Percentiles rank a stretch among this genome's conserved stretches.
phyloP scores from a whole-genome alignment of 2,329 filamentous ascomycete species.

The Diaporthe nobilis region DNA sequence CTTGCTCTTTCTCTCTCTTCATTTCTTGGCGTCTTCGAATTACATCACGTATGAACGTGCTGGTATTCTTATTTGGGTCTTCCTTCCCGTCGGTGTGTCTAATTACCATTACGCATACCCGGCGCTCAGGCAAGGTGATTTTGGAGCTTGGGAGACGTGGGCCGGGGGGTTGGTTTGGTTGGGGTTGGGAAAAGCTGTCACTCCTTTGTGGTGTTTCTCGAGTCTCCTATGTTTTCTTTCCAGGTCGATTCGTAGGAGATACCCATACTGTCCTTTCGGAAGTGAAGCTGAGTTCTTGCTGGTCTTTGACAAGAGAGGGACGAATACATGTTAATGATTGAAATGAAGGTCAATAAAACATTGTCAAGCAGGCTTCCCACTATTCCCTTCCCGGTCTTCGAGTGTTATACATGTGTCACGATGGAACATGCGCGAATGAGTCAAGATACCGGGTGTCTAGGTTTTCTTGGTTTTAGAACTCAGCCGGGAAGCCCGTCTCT shows the following conservation, averaged over 20 bases:
- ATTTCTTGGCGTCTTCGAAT: background rate
- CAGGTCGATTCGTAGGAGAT: conserved; percentile 29
- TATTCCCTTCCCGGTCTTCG: background rate
- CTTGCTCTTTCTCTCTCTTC: background rate
- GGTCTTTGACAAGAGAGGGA: background rate
- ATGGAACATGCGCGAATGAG: background rate
- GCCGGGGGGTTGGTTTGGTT: background rate
- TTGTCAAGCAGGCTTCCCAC: background rate
- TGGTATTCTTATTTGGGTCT: background rate
- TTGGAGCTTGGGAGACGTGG: background rate
- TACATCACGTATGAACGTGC: background rate
- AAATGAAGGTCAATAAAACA: background rate
- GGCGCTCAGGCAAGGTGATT: background rate
- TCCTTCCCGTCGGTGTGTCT: background rate
- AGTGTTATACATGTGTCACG: background rate
- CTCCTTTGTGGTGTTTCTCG: background rate
- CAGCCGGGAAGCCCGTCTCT: background rate
- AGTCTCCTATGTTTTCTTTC: background rate
- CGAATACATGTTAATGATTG: background rate
- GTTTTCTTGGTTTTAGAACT: background rate
- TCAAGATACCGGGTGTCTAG: too few relatives aligned
- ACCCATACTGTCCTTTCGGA: conserved; percentile 36
- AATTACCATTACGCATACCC: background rate
- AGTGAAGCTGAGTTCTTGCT: background rate
- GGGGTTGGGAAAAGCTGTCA: background rate